Base-by-base conservation (phyloP, 179 eudicot genomes). In the Silene vulgaris region DNA sequence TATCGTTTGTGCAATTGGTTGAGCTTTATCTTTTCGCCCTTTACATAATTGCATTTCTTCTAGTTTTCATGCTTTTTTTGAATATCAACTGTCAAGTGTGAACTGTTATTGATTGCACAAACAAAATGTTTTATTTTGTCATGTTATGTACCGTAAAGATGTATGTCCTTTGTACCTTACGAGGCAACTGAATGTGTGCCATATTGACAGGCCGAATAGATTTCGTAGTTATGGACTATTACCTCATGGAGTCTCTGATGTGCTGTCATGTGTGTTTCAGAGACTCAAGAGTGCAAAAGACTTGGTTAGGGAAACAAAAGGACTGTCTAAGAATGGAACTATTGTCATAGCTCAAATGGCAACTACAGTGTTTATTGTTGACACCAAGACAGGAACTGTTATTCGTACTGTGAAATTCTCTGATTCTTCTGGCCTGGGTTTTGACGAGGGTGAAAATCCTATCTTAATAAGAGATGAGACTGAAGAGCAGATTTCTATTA, bases 341-440 rank as follows among this genome's bases (percentile, higher is more conserved):
- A 74, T 83, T 28, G 81, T 90, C 72, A 79, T 84, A 57, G 90
- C 90, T 66, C 82, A 88, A 61, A 87, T 86, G 87, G 83, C 86
- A 57, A 88, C 90, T 59, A 82, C 88, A 68, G 87, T 83, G 16
- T 81, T 81, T 73, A 75, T 85, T 61, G 86, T 88, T 66, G 88
- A 90, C 78, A 85, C 89, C 50, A 79, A 87, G 67, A 86, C 86
- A 14, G 96, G 96, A 59, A 76, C 81, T 60, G 72, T 90, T 48
- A 61, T 90, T 66, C 85, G 83, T 48, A 85, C 87, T 13, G 77
- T 85, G 65, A 84, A 54, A 54, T 82, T 86, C 56, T 87, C 85
- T 79, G 83, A 76, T 59, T 59, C 82, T 64, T 63, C 89, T 75
- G 87, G 76, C 63, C 71, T 83, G 32, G 77, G 85, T 17, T 78